phyloP scores from a whole-genome alignment of 805 yeast genomes.

The Vanderwaltozyma tropicalis region DNA sequence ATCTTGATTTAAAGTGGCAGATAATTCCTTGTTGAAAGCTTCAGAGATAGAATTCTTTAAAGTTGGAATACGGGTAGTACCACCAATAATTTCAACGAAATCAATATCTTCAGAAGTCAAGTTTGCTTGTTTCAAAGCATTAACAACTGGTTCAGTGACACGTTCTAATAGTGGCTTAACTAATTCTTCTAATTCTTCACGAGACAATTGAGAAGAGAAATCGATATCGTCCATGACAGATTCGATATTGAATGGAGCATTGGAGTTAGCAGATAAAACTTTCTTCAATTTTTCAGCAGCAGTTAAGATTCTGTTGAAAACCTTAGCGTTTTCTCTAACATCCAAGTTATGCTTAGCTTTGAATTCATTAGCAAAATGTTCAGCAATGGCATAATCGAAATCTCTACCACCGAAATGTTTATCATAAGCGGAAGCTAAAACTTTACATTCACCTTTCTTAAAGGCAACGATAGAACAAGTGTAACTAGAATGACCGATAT shows the following conservation, averaged over 20 bases:
- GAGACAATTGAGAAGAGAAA: conserved; percentile 75
- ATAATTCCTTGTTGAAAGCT: conserved; percentile 63
- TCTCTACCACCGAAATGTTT: conserved; percentile 98
- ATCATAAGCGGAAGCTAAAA: conserved; percentile 85
- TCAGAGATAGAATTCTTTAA: conserved; percentile 73
- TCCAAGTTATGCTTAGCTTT: conserved; percentile 88
- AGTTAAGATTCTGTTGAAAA: conserved; percentile 81
- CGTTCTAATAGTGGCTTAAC: conserved; percentile 73
- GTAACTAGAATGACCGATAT: conserved; percentile 94
- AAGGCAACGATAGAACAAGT: conserved; percentile 83
- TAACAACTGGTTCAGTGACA: conserved; percentile 65
- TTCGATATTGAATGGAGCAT: conserved; percentile 92
- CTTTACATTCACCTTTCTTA: conserved; percentile 92
- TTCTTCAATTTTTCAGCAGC: conserved; percentile 93
- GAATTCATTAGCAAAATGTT: conserved; percentile 91
- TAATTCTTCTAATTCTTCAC: conserved; percentile 88
- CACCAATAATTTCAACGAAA: conserved; percentile 93
- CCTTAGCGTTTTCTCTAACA: conserved; percentile 84
- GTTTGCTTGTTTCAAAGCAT: conserved; percentile 74
- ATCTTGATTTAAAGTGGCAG: conserved; percentile 95
- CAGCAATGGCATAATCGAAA: conserved; percentile 86
- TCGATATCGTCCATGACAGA: conserved; percentile 96
- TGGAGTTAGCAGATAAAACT: conserved; percentile 88
- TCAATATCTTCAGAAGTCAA: conserved; percentile 66
- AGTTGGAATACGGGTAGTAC: conserved; percentile 94